Evolutionary conservation across 805 yeast species (phyloP), one percentile per base, ranked within the genome.

Genomic region (Yarrowia alimentaria): DNA sequence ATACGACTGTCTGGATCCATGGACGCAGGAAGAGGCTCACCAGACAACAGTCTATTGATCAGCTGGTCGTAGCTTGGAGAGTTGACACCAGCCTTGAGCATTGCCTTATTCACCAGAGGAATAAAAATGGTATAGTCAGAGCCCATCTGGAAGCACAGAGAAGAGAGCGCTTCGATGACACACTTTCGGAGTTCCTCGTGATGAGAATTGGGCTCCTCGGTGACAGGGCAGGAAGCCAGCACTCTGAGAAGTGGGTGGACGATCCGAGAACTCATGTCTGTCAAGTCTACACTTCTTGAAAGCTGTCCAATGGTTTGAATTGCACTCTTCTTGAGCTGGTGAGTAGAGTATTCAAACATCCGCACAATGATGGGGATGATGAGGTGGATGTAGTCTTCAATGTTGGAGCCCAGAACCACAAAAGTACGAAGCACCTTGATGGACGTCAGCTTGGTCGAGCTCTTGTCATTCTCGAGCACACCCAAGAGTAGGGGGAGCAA

Each of bases 221-320:
- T 22, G 18, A 43, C 50, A 14, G 50, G 50, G 11, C 58, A 58
- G 7, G 68, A 57, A 8, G 68, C 67, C 28, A 93, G 67, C 0
- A 88, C 82, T 52, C 97, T 69, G 6, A 90, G 67, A 10, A 93
- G 65, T 0, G 97, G 91, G 58, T 91, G 97, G 20, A 93, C 78
- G 45, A 93, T 85, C 56, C 96, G 73, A 1, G 96, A 85, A 0
- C 96, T 83, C 87, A 89, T 83, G 57, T 91, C 98, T 52, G 80
- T 80, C 51, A 93, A 68, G 54, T 80, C 76, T 4, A 91, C 82
- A 29, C 73, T 76, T 57, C 79, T 81, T 1, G 95, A 80, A 20
- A 93, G 66, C 59, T 85, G 83, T 0, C 96, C 96, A 33, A 93
- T 72, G 0, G 95, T 80, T 40, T 82, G 83, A 52, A 93, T 81